Base-by-base conservation (phyloP, 2,329 filamentous ascomycete genomes). In the Talaromyces albobiverticillius region DNA sequence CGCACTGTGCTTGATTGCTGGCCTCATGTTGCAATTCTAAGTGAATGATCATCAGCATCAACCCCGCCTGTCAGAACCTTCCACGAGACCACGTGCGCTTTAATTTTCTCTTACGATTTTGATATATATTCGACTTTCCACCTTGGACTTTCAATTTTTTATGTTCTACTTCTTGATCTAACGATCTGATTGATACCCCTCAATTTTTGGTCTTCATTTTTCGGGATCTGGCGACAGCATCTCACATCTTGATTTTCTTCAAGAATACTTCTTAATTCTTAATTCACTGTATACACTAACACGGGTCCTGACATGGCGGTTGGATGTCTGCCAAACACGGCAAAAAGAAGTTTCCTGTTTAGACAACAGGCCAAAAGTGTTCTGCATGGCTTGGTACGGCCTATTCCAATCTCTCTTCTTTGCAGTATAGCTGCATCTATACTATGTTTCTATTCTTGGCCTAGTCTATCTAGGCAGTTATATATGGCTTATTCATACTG, bases 131-230 rank as follows among this genome's bases (percentile, higher is more conserved):
- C 46, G 25, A 40, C 32, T n/a, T n/a, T 29, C 32, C 14, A 51
- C n/a, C 45, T 46, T 18, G 26, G 10, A 29, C 26, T 29, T 45
- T n/a, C 13, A 7, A 3, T 25, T 14, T 31, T 36, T 48, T 32
- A 16, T 48, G 45, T 51, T 42, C 41, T 51, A 51, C 47, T 55
- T 55, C 53, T 51, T 55, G 53, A 55, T 55, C 53, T 48, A 10
- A 51, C 18, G 53, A 55, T 55, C 53, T 55, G 34, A 55, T 55
- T 55, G 47, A 55, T 55, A 55, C 53, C 53, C 53, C 42, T 47
- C 50, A 46, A 46, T 55, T 55, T 51, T 55, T 46, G 32, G 29
- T 41, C 43, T 38, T 55, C 51, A 43, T 46, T 45, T 40, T 41
- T 42, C 40, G 43, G 42, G 25, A 47, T 51, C 53, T 55, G 47